A percentile compares a stretch with the other conserved stretches of the same genome.
phyloP scores from a whole-genome alignment of 169 alveolate genomes.

The Plasmodium cynomolgi region DNA sequence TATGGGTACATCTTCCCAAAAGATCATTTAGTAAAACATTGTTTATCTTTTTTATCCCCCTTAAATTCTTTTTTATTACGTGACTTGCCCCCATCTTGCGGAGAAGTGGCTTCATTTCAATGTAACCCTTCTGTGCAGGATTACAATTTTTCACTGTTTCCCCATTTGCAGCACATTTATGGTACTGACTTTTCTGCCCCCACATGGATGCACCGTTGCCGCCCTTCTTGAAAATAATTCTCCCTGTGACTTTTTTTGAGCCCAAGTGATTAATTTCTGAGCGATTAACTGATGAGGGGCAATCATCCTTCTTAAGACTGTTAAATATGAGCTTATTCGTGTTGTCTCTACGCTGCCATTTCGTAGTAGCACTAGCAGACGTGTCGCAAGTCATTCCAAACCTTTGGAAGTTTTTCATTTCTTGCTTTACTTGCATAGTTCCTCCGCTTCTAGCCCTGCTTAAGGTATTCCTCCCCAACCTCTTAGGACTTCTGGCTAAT shows the following conservation, averaged over 20 bases:
- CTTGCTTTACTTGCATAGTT: not conserved
- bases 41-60: not conserved
- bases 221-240: conserved; percentile 29
- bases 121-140: not conserved
- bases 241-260: conserved; percentile 9
- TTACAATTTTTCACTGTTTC: not conserved
- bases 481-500: not conserved
- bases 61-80: not conserved
- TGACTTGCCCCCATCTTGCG: not conserved
- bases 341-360: not conserved
- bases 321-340: not conserved
- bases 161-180: not conserved
- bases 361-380: not conserved
- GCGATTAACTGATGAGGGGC: not conserved
- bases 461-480: not conserved
- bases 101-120: not conserved
- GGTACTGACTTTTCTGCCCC: not conserved
- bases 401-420: not conserved
- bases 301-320: not conserved
- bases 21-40: not conserved
- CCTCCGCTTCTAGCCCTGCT: not conserved
- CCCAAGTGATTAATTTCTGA: not conserved
- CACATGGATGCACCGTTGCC: not conserved
- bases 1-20: not conserved
- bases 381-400: not conserved